A percentile compares a stretch with the other conserved stretches of the same genome.
Conservation (phyloP, 148 eudicot genomes). For the Nyssa sinensis region DNA sequence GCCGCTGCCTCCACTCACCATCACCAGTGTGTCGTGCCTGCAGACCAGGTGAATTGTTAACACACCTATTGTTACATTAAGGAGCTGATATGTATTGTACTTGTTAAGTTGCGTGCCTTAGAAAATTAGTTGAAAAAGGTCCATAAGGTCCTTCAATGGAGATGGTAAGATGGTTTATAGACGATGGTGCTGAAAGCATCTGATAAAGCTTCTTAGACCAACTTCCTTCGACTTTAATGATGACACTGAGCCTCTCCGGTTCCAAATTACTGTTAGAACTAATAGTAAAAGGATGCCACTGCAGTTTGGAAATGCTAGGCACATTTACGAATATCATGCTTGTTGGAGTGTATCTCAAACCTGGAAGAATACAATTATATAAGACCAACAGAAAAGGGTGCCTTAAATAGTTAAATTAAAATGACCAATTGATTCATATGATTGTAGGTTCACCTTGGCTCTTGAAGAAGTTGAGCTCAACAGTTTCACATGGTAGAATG, state of each 20-base stretch:
- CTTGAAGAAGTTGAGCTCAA: constrained; percentile 78
- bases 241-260: constrained; percentile 50
- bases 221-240: constrained; percentile 57
- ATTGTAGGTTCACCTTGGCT: constrained; percentile 16
- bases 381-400: too few species aligned
- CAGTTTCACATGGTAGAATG: constrained; percentile 43
- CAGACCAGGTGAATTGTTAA: neutral
- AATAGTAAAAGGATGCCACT: constrained; percentile 85
- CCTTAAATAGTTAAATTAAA: neutral
- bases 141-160: constrained; percentile 91
- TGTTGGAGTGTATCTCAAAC: constrained; percentile 51
- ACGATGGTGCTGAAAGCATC: constrained; percentile 30
- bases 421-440: neutral
- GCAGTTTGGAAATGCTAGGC: constrained; percentile 58
- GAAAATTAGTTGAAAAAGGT: constrained; percentile 54
- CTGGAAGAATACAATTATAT: constrained; percentile 7
- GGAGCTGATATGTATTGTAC: neutral
- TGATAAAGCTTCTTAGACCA: constrained; percentile 61
- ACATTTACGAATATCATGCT: constrained; percentile 61
- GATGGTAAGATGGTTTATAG: constrained; percentile 44
- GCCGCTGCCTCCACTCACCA: constrained; percentile 91
- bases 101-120: constrained; percentile 37
- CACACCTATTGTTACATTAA: neutral
- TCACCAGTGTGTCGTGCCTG: constrained; percentile 69
- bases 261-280: constrained; percentile 59